Evolutionary conservation across 2,329 filamentous ascomycete genomes (phyloP), one percentile per base, ranked within the genome.

Genomic region (Dactylonectria macrodidyma): DNA sequence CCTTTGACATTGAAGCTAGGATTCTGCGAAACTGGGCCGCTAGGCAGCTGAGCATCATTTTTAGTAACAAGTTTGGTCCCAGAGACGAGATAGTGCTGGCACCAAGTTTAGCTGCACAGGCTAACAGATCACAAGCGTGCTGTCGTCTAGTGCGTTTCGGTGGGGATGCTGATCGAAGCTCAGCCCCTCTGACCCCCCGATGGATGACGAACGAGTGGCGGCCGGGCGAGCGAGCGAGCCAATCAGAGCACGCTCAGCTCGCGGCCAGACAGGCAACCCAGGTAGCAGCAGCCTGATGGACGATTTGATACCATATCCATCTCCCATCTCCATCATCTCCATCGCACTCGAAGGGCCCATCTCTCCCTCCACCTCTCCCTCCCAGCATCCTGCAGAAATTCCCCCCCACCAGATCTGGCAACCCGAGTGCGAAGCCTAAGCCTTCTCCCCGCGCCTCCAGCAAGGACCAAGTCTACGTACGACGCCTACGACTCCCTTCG

Each of bases 131-230:
- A 30, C 26, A 4, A 30, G 26, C 26, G 26, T 30, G 26, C 26
- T 30, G 26, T 30, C 26, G 26, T 30, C 26, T 30, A 30, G 26
- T 30, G 26, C 41, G 14, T 14, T 36, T 47, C 22, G 46, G 50
- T 19, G 50, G 26, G 50, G 50, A 51, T n/a, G n/a, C n/a, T 54
- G 33, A 26, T n/a, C 26, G 58, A 58, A 38, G 63, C 63, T 62
- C 64, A 66, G 64, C 64, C 64, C 64, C 64, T 60, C 63, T 34
- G 51, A 61, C 56, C 46, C 54, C 34, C 57, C 50, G 54, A 64
- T 59, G 51, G 64, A 66, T 66, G 64, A 66, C 64, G 64, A 66
- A 66, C 64, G 64, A 52, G 64, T 66, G 64, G 64, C 64, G 64
- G 54, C 41, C 51, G n/a, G 16, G 26, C 16, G n/a, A 10, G 24